These are phyloP conservation scores for Erodium texanum DNA, from an alignment of 441 rosid species.

Conservation along the genomic window DNA sequence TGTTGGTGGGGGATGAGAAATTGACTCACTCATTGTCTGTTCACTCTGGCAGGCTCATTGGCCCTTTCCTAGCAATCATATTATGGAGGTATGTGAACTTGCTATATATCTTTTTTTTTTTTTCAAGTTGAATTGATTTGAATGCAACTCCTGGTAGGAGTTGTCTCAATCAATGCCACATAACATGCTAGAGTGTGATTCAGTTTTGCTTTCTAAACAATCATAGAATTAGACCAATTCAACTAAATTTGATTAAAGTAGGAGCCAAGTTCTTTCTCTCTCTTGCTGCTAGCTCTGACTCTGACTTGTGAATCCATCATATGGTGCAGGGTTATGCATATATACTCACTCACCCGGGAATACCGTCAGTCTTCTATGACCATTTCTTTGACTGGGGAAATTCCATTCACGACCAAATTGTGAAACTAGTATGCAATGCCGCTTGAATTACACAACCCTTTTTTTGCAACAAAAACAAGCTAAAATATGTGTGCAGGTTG, in stretches of 20 bases:
- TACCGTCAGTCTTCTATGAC: constrained; percentile 74
- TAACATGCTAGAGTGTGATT: not conserved
- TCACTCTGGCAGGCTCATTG: constrained; percentile 67
- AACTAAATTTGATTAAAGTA: too few relatives aligned
- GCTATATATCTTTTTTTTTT: not conserved
- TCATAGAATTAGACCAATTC: not conserved
- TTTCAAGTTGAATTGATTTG: constrained; percentile 17
- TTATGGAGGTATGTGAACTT: constrained; percentile 65
- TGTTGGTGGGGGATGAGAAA: not conserved
- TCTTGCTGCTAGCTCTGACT: not conserved
- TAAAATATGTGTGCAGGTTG: constrained; percentile 34
- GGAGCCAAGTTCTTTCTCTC: too few relatives aligned
- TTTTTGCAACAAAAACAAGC: too few relatives aligned
- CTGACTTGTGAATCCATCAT: constrained; percentile 7
- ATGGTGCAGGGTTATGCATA: constrained; percentile 68
- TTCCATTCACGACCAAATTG: constrained; percentile 63
- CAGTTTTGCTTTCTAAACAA: not conserved
- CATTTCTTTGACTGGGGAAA: constrained; percentile 72
- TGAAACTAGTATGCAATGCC: constrained; percentile 44
- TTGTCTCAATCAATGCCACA: not conserved
- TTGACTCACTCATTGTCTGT: constrained; percentile 9
- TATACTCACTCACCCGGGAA: constrained; percentile 85
- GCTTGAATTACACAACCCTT: not conserved
- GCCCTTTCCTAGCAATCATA: constrained; percentile 82
- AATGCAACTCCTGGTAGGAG: not conserved